Percentiles rank a stretch among this genome's conserved stretches.
Evolutionary conservation across 2,329 filamentous ascomycete genomes (phyloP).

Genomic region (Setomelanomma holmii): DNA sequence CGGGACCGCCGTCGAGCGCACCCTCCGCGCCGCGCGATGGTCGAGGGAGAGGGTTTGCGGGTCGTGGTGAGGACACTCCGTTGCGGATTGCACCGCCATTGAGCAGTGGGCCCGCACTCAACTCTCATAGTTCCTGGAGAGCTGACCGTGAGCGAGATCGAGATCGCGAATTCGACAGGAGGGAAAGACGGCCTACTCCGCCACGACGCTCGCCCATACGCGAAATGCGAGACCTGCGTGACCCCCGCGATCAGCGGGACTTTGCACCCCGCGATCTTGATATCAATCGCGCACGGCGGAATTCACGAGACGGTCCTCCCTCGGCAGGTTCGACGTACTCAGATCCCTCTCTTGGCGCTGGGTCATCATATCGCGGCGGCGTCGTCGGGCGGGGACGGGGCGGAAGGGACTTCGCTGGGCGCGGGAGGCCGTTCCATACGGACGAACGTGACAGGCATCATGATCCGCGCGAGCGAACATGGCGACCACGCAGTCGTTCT

Average conservation of each 20-base stretch:
- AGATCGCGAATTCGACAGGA: constrained; percentile 62
- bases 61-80: constrained; percentile 66
- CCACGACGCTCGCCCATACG: constrained; percentile 70
- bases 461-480: constrained; percentile 54
- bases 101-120: constrained; percentile 32
- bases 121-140: constrained; percentile 60
- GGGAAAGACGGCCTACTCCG: constrained; percentile 67
- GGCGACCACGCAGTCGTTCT: constrained; percentile 69
- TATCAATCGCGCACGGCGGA: constrained; percentile 69
- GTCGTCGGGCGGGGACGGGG: constrained; percentile 61
- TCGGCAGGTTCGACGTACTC: constrained; percentile 75
- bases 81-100: constrained; percentile 64
- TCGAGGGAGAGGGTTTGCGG: constrained; percentile 67
- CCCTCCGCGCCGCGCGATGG: constrained; percentile 59
- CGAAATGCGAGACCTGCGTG: constrained; percentile 63
- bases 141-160: constrained; percentile 61
- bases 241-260: constrained; percentile 69
- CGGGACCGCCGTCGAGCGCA: constrained; percentile 36
- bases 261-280: constrained; percentile 68
- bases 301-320: constrained; percentile 75
- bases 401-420: constrained; percentile 49
- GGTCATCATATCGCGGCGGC: constrained; percentile 61
- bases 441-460: constrained; percentile 61
- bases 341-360: constrained; percentile 65
- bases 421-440: constrained; percentile 55